Evolutionary conservation across 2,329 filamentous ascomycete species (phyloP).

Genomic region (Aspergillus nomiae): DNA sequence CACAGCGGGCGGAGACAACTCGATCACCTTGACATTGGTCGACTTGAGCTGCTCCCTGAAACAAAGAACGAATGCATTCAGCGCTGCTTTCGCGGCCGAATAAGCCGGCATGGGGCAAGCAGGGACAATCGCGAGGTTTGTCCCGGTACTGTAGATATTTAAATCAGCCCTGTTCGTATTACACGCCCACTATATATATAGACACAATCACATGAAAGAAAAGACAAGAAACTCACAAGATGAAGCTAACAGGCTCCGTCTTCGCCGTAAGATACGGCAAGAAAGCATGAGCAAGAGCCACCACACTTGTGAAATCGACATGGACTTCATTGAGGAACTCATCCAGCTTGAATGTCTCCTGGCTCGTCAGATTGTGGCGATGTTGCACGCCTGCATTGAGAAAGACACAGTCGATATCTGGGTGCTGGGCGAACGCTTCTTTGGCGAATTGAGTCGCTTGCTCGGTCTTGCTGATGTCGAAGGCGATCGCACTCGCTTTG

Average conservation of each 20-base stretch:
- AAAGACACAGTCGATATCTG: slow-evolving; percentile 58
- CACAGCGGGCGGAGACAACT: slow-evolving; percentile 50
- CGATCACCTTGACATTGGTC: slow-evolving; percentile 45
- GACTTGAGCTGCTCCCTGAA: slow-evolving; percentile 47
- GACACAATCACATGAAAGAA: no score
- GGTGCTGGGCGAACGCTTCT: slow-evolving; percentile 34
- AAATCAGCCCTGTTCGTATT: background rate
- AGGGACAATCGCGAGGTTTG: slow-evolving; percentile 52
- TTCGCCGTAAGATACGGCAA: slow-evolving; percentile 48
- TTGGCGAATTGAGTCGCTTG: slow-evolving; percentile 46
- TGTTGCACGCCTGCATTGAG: slow-evolving; percentile 61
- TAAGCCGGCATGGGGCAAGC: slow-evolving; percentile 52
- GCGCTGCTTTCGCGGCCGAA: slow-evolving; percentile 56
- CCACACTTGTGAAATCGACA: slow-evolving; percentile 52
- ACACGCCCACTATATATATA: background rate
- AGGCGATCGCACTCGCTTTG: slow-evolving; percentile 44
- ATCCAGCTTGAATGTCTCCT: slow-evolving; percentile 45
- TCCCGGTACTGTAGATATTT: slow-evolving; percentile 35
- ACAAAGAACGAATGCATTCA: slow-evolving; percentile 52
- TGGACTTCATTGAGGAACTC: slow-evolving; percentile 46
- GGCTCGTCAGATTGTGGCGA: slow-evolving; percentile 50
- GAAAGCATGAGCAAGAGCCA: slow-evolving; percentile 50
- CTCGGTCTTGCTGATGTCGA: slow-evolving; percentile 52
- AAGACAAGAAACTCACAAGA: slow-evolving; percentile 27
- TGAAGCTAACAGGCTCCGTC: slow-evolving; percentile 28